phyloP scores from a whole-genome alignment of 2,329 filamentous ascomycete genomes.

The Hypoxylon sp. region DNA sequence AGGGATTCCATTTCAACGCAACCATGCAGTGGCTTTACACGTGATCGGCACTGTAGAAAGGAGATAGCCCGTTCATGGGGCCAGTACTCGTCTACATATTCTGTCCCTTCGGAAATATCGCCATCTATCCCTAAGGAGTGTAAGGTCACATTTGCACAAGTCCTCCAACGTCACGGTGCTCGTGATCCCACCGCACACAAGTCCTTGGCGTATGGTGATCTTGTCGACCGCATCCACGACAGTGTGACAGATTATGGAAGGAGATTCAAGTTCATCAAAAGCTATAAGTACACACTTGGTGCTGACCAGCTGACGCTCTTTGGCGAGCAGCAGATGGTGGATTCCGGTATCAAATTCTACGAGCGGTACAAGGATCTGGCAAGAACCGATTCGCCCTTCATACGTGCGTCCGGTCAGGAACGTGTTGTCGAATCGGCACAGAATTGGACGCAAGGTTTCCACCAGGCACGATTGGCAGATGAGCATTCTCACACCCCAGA shows the following conservation, averaged over 20 bases:
- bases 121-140: conserved; percentile 76
- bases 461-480: conserved; percentile 64
- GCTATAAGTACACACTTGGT: conserved; percentile 80
- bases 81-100: conserved; percentile 89
- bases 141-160: conserved; percentile 81
- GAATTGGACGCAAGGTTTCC: conserved; percentile 83
- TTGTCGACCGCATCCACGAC: conserved; percentile 76
- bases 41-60: conserved; percentile 75
- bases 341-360: conserved; percentile 84
- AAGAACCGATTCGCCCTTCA: conserved; percentile 72
- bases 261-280: conserved; percentile 77
- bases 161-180: conserved; percentile 88
- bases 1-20: conserved; percentile 49
- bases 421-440: conserved; percentile 82
- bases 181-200: conserved; percentile 83
- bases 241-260: conserved; percentile 70
- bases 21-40: conserved; percentile 66
- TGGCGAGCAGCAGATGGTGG: conserved; percentile 78
- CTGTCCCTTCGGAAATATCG: conserved; percentile 77
- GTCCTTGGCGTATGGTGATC: conserved; percentile 72
- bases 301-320: conserved; percentile 78
- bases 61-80: conserved; percentile 81
- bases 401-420: conserved; percentile 78
- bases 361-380: conserved; percentile 77
- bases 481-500: conserved; percentile 60